phyloP scores from a whole-genome alignment of 495 filamentous ascomycete species.

The Aspergillus nidulans region DNA sequence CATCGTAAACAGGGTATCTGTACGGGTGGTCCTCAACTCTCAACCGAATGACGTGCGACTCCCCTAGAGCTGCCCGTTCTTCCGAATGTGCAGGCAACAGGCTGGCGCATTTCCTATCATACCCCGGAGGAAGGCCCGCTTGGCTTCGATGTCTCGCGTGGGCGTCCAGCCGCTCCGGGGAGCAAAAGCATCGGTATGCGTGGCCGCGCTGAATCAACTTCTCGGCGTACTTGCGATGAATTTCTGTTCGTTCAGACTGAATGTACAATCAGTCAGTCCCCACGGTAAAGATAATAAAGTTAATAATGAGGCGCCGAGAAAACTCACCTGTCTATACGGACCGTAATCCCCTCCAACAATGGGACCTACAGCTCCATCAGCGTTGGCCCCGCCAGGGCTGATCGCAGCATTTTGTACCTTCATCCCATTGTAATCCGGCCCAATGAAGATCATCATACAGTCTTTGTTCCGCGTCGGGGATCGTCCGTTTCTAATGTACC shows the following conservation, averaged over 20 bases:
- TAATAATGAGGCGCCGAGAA: not conserved
- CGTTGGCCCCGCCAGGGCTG: not conserved
- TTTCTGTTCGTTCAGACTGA: constrained; percentile 71
- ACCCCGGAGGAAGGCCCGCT: constrained; percentile 59
- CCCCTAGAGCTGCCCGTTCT: constrained; percentile 58
- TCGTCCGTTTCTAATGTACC: constrained; percentile 61
- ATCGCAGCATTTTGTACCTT: constrained; percentile 48
- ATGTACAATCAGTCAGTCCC: not conserved
- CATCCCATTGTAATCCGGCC: constrained; percentile 91
- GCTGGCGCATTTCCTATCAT: constrained; percentile 71
- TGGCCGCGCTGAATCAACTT: constrained; percentile 64
- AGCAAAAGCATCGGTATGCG: constrained; percentile 94
- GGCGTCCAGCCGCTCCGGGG: constrained; percentile 60
- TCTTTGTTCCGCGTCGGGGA: constrained; percentile 70
- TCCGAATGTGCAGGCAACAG: constrained; percentile 65
- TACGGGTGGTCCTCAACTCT: constrained; percentile 39
- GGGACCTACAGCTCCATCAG: constrained; percentile 53
- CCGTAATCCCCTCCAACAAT: constrained; percentile 72
- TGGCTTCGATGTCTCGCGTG: constrained; percentile 56
- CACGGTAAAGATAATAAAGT: no score
- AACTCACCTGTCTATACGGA: constrained; percentile 76
- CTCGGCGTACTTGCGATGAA: constrained; percentile 71
- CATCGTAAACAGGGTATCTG: constrained; percentile 56
- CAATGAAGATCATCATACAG: constrained; percentile 77
- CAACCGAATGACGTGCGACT: constrained; percentile 75